Evolutionary conservation across 306 rosid species (phyloP).

Genomic region (Bauhinia variegata): DNA sequence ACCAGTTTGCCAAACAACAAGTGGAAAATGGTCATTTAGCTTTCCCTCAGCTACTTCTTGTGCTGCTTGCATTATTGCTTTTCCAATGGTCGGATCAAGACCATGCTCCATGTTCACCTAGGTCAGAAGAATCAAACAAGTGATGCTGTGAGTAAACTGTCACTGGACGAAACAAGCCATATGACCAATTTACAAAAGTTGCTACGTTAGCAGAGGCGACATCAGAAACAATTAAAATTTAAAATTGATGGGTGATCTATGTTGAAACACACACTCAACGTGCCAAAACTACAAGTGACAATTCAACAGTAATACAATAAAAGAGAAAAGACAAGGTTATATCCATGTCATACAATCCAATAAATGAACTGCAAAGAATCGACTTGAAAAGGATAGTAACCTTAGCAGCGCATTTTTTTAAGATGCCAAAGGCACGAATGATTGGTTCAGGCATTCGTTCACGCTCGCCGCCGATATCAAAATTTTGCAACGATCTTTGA

Average conservation of each 20-base stretch:
- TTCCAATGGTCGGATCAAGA: constrained; percentile 82
- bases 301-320: neutral
- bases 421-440: constrained; percentile 86
- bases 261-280: neutral
- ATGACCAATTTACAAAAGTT: neutral
- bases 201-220: neutral
- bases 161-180: neutral
- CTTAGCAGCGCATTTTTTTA: constrained; percentile 95
- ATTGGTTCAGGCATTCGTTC: constrained; percentile 99
- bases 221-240: neutral
- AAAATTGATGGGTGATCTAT: neutral
- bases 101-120: constrained; percentile 95
- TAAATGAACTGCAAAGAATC: too few species aligned
- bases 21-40: constrained; percentile 90
- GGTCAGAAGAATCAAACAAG: neutral
- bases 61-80: constrained; percentile 90
- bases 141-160: neutral
- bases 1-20: constrained; percentile 99
- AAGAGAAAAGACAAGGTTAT: neutral
- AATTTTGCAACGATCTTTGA: constrained; percentile 90
- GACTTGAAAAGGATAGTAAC: constrained; percentile 24
- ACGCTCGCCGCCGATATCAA: constrained; percentile 93
- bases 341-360: too few species aligned
- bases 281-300: neutral
- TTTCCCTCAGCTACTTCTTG: constrained; percentile 98